phyloP scores from a whole-genome alignment of 23 red algal species.

The Chondrus crispus region DNA sequence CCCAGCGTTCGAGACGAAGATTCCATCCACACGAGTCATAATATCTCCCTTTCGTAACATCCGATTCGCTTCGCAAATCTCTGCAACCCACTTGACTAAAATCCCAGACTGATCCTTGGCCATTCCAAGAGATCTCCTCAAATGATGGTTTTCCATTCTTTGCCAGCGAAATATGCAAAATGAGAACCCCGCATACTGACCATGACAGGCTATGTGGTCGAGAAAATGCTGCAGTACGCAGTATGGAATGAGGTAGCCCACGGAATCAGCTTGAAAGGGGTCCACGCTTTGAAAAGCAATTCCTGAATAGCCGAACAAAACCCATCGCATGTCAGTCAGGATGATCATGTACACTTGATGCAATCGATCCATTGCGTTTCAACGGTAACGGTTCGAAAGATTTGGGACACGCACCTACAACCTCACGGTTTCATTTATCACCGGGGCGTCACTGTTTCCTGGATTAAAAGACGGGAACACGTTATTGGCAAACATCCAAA shows the following conservation, averaged over 20 bases:
- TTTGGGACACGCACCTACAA: constrained; percentile 63
- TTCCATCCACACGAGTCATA: constrained; percentile 77
- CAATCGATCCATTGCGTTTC: no score
- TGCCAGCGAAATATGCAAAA: constrained; percentile 76
- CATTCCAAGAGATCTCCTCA: constrained; percentile 73
- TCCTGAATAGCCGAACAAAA: not conserved
- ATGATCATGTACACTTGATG: no score
- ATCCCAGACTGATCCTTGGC: constrained; percentile 45
- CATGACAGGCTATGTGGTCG: constrained; percentile 65
- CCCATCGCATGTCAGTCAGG: no score
- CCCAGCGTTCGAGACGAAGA: constrained; percentile 76
- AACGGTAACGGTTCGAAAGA: no score
- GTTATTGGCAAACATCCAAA: no score
- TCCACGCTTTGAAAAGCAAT: constrained; percentile 91
- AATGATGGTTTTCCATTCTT: constrained; percentile 74
- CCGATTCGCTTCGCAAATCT: constrained; percentile 46
- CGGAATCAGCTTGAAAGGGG: constrained; percentile 75
- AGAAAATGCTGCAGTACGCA: constrained; percentile 92
- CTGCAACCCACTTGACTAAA: constrained; percentile 75
- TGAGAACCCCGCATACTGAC: constrained; percentile 85
- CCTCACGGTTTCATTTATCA: constrained; percentile 80
- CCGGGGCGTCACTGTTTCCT: constrained; percentile 90
- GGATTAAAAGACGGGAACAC: constrained; percentile 86
- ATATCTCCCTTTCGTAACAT: constrained; percentile 85
- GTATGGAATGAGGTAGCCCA: constrained; percentile 90